Conservation (phyloP, 2,329 filamentous ascomycete genomes). For the Pseudopyricularia cyperi region DNA sequence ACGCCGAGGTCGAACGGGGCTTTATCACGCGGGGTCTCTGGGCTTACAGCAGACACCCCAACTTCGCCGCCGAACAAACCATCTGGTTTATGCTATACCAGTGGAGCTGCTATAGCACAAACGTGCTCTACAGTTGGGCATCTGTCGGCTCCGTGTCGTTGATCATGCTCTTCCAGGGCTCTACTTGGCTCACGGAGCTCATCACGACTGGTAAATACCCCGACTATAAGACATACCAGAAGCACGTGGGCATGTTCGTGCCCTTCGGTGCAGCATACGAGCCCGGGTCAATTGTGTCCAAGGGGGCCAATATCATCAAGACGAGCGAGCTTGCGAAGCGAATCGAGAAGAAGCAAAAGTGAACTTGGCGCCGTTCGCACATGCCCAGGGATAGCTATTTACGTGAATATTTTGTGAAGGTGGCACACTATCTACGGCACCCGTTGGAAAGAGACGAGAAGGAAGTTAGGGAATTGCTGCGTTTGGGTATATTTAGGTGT, state of each 20-base stretch:
- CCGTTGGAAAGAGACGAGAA: no score
- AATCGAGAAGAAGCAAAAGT: constrained; percentile 17
- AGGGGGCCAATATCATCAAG: constrained; percentile 31
- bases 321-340: constrained; percentile 36
- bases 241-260: constrained; percentile 70
- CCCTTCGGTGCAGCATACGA: constrained; percentile 42
- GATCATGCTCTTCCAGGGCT: constrained; percentile 74
- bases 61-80: constrained; percentile 84
- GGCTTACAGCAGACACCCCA: constrained; percentile 82
- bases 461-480: no score
- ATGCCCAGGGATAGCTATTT: no score
- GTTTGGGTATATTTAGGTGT: no score
- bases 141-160: constrained; percentile 56
- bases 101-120: constrained; percentile 69
- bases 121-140: constrained; percentile 66
- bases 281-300: constrained; percentile 10
- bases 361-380: background rate
- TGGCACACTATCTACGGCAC: no score
- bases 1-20: constrained; percentile 74
- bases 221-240: constrained; percentile 77
- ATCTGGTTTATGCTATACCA: constrained; percentile 83
- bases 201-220: constrained; percentile 75
- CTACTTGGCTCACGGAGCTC: constrained; percentile 74
- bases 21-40: constrained; percentile 79
- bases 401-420: no score